phyloP scores from a whole-genome alignment of 768 basidiomycete genomes.

The Leccinellum luteum region DNA sequence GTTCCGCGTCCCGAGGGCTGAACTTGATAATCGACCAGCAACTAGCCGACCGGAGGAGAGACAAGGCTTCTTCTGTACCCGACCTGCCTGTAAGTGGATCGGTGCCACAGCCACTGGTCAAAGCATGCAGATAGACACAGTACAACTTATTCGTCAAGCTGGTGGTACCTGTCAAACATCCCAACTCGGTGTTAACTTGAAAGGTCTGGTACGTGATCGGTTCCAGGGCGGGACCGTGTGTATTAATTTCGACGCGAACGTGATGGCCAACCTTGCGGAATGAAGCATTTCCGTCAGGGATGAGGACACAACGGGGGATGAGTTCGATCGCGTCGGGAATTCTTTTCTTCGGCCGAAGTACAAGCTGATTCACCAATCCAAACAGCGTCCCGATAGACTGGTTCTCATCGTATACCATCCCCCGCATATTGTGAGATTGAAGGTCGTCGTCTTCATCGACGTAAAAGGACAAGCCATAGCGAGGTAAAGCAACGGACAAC shows the following conservation, averaged over 20 bases:
- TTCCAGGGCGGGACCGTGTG: background rate
- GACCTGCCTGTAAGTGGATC: constrained; percentile 45
- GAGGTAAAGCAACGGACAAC: constrained; percentile 36
- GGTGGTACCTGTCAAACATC: constrained; percentile 25
- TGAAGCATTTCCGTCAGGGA: constrained; percentile 34
- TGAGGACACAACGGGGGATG: constrained; percentile 27
- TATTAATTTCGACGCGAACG: constrained; percentile 6
- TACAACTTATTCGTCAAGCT: constrained; percentile 31
- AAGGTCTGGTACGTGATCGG: constrained; percentile 27
- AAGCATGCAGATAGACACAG: constrained; percentile 42
- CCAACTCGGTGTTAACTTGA: constrained; percentile 29
- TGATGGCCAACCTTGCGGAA: constrained; percentile 7
- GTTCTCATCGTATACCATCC: constrained; percentile 37
- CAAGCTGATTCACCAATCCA: constrained; percentile 40
- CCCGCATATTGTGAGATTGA: constrained; percentile 38
- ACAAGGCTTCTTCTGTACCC: constrained; percentile 43
- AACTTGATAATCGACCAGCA: constrained; percentile 39
- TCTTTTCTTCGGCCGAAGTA: constrained; percentile 31
- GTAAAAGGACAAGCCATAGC: constrained; percentile 39
- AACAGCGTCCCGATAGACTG: constrained; percentile 43
- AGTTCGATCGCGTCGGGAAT: background rate
- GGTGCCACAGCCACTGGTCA: constrained; percentile 37
- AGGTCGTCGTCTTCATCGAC: constrained; percentile 30
- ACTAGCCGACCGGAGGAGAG: constrained; percentile 36
- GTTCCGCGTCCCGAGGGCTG: constrained; percentile 19